Percentiles rank a stretch among this genome's conserved stretches.
These are phyloP conservation scores for Ceratobasidium sp. DNA, from an alignment of 1,284 basidiomycete species.

Conservation along the genomic window DNA sequence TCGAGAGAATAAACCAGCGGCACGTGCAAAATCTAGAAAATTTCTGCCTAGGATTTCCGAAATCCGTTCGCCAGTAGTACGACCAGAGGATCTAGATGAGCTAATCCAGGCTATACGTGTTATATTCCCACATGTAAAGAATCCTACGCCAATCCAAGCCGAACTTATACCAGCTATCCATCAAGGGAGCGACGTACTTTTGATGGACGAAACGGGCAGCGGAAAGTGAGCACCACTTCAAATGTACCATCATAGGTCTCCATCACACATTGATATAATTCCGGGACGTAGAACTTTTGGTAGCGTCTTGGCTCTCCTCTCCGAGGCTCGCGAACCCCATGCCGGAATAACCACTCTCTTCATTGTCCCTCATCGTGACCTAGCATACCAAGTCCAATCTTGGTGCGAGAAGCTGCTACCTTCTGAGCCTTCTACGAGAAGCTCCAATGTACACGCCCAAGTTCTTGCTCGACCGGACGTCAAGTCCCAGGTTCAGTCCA, in stretches of 20 bases:
- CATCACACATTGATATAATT: too few relatives aligned
- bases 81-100: neutral
- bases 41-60: neutral
- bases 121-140: conserved; percentile 73
- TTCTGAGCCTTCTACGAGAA: conserved; percentile 51
- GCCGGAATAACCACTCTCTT: conserved; percentile 67
- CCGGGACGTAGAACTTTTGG: conserved; percentile 74
- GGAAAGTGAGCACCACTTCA: conserved; percentile 71
- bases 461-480: conserved; percentile 40
- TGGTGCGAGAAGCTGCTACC: conserved; percentile 73
- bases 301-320: conserved; percentile 72
- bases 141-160: conserved; percentile 71
- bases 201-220: conserved; percentile 78
- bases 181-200: conserved; percentile 66
- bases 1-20: neutral
- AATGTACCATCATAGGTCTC: too few relatives aligned
- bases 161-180: conserved; percentile 74
- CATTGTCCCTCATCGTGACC: conserved; percentile 79
- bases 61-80: neutral
- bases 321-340: conserved; percentile 61
- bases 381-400: conserved; percentile 75
- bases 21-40: neutral
- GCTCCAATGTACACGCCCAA: conserved; percentile 51
- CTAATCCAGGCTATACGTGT: conserved; percentile 47
- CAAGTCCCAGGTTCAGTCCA: conserved; percentile 54